Conservation (phyloP, 495 filamentous ascomycete species). For the Usnea hakonensis region DNA sequence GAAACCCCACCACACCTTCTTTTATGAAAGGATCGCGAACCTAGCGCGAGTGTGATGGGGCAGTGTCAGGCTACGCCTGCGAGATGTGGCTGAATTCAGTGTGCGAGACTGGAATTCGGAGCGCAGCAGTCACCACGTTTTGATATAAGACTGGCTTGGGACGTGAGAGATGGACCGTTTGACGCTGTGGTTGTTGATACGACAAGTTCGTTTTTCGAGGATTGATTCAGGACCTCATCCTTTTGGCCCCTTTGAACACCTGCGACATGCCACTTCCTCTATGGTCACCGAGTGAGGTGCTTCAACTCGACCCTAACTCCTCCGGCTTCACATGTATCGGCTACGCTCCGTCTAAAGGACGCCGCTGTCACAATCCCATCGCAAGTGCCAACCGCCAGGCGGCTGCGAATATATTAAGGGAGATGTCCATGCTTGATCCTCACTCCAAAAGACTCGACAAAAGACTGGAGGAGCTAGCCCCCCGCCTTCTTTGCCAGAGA, state of each 20-base stretch:
- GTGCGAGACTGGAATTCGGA: not conserved
- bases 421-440: constrained; percentile 1
- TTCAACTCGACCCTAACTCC: not conserved
- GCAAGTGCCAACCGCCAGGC: not conserved
- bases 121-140: not conserved
- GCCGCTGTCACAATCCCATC: constrained; percentile 3
- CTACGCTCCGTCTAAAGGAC: not conserved
- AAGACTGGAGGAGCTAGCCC: not conserved
- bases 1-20: not conserved
- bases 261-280: not conserved
- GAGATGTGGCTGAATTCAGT: not conserved
- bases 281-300: not conserved
- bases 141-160: not conserved
- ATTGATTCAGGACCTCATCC: not conserved
- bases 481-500: constrained; percentile 1
- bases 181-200: no score
- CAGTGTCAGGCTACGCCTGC: constrained; percentile 3
- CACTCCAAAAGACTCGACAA: not conserved
- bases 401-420: not conserved
- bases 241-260: not conserved
- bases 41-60: not conserved
- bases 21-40: no score
- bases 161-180: not conserved
- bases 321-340: constrained; percentile 4
- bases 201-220: not conserved